Percentiles rank a stretch among this genome's conserved stretches.
These are phyloP conservation scores for Fusarium poae DNA, from an alignment of 2,329 filamentous ascomycete genomes.

Conservation along the genomic window DNA sequence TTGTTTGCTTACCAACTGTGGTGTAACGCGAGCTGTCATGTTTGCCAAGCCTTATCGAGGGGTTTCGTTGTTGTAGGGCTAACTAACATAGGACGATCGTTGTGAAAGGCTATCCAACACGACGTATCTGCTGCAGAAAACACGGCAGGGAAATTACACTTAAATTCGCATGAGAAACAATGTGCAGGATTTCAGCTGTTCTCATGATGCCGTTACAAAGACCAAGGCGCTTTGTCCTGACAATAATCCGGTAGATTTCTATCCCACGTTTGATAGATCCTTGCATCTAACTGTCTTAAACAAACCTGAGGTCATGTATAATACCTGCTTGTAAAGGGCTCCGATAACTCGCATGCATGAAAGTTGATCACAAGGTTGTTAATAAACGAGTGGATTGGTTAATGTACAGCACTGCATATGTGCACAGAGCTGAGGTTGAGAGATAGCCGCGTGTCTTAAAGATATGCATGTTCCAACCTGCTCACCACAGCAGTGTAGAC, in stretches of 20 bases:
- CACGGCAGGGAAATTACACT: background rate
- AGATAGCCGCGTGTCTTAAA: constrained; percentile 1
- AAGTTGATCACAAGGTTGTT: background rate
- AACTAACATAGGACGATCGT: background rate
- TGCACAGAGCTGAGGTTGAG: background rate
- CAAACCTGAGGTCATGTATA: background rate
- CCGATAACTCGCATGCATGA: background rate
- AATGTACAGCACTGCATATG: background rate
- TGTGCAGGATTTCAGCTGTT: background rate
- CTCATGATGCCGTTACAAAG: background rate
- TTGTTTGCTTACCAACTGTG: constrained; percentile 7
- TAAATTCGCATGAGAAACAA: background rate
- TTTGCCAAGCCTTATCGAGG: constrained; percentile 34
- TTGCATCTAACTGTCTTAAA: background rate
- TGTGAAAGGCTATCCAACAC: background rate
- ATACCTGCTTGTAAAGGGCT: background rate
- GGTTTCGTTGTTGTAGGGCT: constrained; percentile 16
- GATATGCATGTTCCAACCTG: background rate
- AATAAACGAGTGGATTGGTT: background rate
- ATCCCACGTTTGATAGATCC: background rate
- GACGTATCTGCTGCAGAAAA: background rate
- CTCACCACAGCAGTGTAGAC: background rate
- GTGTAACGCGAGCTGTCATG: constrained; percentile 34
- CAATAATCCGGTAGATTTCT: background rate
- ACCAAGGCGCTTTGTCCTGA: background rate